phyloP scores from a whole-genome alignment of 2,329 filamentous ascomycete species.

The Sarocladiaceae sp. region DNA sequence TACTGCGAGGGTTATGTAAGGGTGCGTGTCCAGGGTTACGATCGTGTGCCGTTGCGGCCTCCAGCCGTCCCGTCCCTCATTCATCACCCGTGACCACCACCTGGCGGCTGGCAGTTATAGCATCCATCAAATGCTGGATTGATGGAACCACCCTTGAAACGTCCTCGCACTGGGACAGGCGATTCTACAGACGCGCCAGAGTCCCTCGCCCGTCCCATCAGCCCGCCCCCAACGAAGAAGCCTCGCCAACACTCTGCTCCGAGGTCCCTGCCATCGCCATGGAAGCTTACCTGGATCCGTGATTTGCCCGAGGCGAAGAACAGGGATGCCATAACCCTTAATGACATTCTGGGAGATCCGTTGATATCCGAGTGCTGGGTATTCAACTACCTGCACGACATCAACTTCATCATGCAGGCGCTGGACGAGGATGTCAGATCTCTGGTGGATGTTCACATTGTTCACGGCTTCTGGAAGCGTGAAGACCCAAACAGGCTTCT shows the following conservation, averaged over 20 bases:
- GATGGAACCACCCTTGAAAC: too few relatives aligned
- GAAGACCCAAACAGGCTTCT: conserved; percentile 54
- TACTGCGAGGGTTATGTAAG: too few relatives aligned
- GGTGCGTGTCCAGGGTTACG: too few relatives aligned
- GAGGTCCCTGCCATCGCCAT: conserved; percentile 47
- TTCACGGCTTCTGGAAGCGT: conserved; percentile 60
- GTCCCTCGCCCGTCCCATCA: conserved; percentile 35
- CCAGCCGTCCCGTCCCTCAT: conserved; percentile 1
- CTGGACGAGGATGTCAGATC: conserved; percentile 45
- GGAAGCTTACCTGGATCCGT: conserved; percentile 63
- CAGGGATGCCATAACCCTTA: conserved; percentile 56
- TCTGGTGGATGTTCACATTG: conserved; percentile 45
- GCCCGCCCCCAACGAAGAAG: conserved; percentile 34
- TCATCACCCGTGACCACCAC: conserved; percentile 22
- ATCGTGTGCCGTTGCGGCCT: too few relatives aligned
- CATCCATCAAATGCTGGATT: conserved; percentile 24
- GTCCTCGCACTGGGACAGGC: too few relatives aligned
- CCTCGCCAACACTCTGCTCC: conserved; percentile 13
- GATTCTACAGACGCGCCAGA: conserved; percentile 12
- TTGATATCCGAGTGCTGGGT: conserved; percentile 67
- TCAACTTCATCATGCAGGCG: conserved; percentile 47
- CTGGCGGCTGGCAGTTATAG: too few relatives aligned
- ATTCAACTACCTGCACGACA: conserved; percentile 61
- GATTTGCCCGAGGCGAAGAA: conserved; percentile 57
- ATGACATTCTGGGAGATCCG: conserved; percentile 66